Conservation (phyloP, 164 flowering plant genomes). For the Dillenia turbinata region DNA sequence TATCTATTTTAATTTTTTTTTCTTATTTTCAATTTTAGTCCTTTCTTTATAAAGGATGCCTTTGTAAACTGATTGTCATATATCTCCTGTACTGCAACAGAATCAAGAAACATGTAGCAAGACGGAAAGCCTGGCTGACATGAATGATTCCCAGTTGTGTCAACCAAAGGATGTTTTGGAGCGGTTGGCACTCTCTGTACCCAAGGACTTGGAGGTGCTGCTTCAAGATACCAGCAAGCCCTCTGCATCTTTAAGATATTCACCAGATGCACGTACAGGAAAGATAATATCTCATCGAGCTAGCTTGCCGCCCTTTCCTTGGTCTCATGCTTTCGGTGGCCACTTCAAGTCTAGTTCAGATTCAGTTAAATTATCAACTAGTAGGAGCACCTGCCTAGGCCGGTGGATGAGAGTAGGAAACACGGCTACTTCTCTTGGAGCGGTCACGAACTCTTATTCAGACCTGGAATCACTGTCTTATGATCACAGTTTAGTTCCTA, state of each 20-base stretch:
- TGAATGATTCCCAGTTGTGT: slow-evolving; percentile 24
- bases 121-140: slow-evolving; percentile 20
- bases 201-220: slow-evolving; percentile 65
- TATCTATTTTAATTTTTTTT: too few relatives aligned
- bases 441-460: slow-evolving; percentile 22
- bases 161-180: slow-evolving; percentile 53
- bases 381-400: slow-evolving; percentile 52
- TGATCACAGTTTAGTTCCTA: slow-evolving; percentile 49
- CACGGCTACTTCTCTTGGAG: slow-evolving; percentile 25
- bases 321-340: slow-evolving; percentile 69
- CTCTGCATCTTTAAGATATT: slow-evolving; percentile 26
- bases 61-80: too few relatives aligned
- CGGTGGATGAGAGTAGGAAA: slow-evolving; percentile 63
- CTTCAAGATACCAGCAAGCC: slow-evolving; percentile 57
- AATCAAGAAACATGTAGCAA: slow-evolving; percentile 37
- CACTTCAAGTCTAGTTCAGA: slow-evolving; percentile 53
- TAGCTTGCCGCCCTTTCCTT: slow-evolving; percentile 75
- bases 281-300: slow-evolving; percentile 35
- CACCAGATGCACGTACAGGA: slow-evolving; percentile 38
- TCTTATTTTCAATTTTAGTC: too few relatives aligned
- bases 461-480: slow-evolving; percentile 50
- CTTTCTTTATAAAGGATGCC: too few relatives aligned
- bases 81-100: neutral
- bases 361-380: slow-evolving; percentile 39
- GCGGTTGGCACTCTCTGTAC: slow-evolving; percentile 57